Conservation (phyloP, 2,329 filamentous ascomycete genomes). For the Falciphora oryzae region DNA sequence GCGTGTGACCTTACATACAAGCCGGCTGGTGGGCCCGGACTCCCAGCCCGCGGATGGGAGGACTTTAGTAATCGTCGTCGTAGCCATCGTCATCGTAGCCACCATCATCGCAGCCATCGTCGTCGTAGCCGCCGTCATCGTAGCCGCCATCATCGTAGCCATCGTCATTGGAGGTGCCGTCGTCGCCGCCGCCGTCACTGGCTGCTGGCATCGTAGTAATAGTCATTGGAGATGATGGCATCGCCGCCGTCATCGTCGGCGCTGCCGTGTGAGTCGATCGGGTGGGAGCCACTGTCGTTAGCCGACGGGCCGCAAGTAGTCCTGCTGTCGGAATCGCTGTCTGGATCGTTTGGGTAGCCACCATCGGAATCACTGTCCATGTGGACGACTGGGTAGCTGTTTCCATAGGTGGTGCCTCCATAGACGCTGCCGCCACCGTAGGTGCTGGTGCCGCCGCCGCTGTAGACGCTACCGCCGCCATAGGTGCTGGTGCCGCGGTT, state of each 20-base stretch:
- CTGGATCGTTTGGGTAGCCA: neutral
- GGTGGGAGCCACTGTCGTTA: too few relatives aligned
- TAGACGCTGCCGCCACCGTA: conserved; percentile 7
- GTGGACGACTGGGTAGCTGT: too few relatives aligned
- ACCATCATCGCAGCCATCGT: neutral
- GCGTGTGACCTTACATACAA: too few relatives aligned
- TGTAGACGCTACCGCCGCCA: too few relatives aligned
- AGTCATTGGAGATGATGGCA: conserved; percentile 2
- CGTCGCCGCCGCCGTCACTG: neutral
- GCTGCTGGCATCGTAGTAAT: neutral
- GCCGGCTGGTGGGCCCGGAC: too few relatives aligned
- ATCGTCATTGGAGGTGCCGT: neutral
- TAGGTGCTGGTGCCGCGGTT: too few relatives aligned
- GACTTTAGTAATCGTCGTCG: neutral
- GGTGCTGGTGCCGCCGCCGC: too few relatives aligned
- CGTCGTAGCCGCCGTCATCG: neutral
- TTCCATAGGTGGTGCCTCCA: too few relatives aligned
- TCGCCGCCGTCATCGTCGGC: too few relatives aligned
- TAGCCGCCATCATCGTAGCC: neutral
- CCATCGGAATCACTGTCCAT: neutral
- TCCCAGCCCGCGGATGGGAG: neutral
- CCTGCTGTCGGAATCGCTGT: neutral
- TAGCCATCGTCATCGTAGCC: neutral
- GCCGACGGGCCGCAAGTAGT: too few relatives aligned
- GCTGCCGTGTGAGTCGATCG: too few relatives aligned